Base-by-base conservation (phyloP, 2,329 filamentous ascomycete genomes). In the Rutstroemia sp. region DNA sequence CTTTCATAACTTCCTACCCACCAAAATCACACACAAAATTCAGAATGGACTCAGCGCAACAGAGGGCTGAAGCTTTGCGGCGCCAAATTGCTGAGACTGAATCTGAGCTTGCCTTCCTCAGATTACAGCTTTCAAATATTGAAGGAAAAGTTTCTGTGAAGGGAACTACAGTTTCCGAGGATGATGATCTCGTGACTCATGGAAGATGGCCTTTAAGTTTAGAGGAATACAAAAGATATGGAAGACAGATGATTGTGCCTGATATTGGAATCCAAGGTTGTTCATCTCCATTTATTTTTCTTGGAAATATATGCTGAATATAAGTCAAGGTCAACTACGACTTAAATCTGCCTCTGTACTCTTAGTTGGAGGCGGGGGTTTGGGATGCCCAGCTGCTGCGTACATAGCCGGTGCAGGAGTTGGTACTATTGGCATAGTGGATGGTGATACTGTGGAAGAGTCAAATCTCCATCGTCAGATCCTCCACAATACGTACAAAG, bases 381-480 rank as follows among this genome's bases (percentile, higher is more conserved):
- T 99, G 12, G 94, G 94, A 10, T 97, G 90, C 69, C 94, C 94
- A 10, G 91, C 94, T 12, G 89, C 92, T 0, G 81, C 88, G n/a
- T 99, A 99, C 69, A 81, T 99, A 1, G 90, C 91, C 9, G 92
- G 90, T 21, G 88, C 94, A 1, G 94, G 94, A 0, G 80, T 96
- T 1, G 91, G 92, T 8, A 88, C 79, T 0, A 72, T 99, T 18
- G 92, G 92, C 0, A 75, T 99, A 7, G 82, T 94, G 23, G 94
- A 99, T 69, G 91, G 88, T 3, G 94, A 99, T 71, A 77, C 77
- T 0, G 92, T 99, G 30, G 94, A 97, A 69, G 74, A 79, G 16
- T 96, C 91, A 27, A 99, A 99, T 69, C 77, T 99, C 14, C 94
- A 97, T 74, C 85, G 94, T 0, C 94, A 99, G 72, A 83, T 97